A percentile compares a stretch with the other conserved stretches of the same genome.
These are phyloP conservation scores for Diaporthe vaccinii DNA, from an alignment of 2,329 filamentous ascomycete genomes.

Conservation along the genomic window DNA sequence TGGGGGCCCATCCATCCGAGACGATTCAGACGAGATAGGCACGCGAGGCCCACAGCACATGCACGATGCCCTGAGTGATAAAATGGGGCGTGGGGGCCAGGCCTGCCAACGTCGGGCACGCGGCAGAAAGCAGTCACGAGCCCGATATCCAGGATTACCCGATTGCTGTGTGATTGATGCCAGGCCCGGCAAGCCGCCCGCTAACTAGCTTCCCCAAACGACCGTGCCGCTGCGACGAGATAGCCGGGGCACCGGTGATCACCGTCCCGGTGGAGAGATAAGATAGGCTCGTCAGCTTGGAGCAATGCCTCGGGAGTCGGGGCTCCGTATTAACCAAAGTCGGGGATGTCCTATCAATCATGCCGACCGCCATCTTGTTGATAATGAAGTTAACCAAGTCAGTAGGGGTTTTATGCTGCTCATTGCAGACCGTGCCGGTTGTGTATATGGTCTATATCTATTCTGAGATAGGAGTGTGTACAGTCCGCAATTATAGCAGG, in stretches of 20 bases:
- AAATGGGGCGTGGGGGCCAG: conserved; percentile 3
- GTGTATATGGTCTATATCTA: background rate
- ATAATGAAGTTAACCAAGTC: background rate
- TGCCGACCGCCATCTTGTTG: background rate
- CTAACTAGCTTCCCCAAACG: background rate
- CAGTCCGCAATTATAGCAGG: background rate
- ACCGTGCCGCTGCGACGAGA: background rate
- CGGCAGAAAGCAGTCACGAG: conserved; percentile 21
- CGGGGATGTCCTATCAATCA: background rate
- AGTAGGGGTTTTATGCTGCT: background rate
- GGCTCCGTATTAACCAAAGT: background rate
- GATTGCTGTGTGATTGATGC: background rate
- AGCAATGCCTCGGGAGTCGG: background rate
- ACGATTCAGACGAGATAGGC: conserved; percentile 28
- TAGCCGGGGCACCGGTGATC: conserved; percentile 20
- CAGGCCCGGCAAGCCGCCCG: conserved; percentile 2
- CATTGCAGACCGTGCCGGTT: background rate
- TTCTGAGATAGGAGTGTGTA: background rate
- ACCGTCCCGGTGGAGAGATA: conserved; percentile 35
- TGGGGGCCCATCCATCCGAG: conserved; percentile 15
- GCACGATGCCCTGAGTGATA: conserved; percentile 9
- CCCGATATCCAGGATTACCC: background rate
- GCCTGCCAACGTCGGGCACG: background rate
- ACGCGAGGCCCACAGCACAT: conserved; percentile 8
- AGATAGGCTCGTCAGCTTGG: background rate